Conservation (phyloP, 805 yeast species). For the Wickerhamiella siamensis region DNA sequence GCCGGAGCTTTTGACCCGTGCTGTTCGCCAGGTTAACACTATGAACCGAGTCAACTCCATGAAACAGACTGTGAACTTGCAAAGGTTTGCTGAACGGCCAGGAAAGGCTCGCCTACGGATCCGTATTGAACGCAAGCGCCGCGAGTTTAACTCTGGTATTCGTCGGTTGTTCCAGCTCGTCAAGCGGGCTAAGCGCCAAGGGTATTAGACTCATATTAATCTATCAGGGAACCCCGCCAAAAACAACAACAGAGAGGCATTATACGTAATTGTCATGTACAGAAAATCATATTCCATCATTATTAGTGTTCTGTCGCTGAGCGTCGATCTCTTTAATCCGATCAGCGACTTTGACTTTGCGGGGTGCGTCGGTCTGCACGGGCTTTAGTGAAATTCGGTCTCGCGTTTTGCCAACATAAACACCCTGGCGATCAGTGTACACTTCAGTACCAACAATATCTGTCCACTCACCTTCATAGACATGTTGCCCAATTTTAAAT, state of each 20-base stretch:
- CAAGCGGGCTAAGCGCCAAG: slow-evolving; percentile 18
- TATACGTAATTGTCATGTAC: background rate
- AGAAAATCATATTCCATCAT: no score
- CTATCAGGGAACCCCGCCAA: background rate
- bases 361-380: slow-evolving; percentile 12
- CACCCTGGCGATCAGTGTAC: slow-evolving; percentile 23
- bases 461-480: slow-evolving; percentile 67
- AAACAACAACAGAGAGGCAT: background rate
- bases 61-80: slow-evolving; percentile 18
- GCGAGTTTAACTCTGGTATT: slow-evolving; percentile 24
- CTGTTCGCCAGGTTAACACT: slow-evolving; percentile 18
- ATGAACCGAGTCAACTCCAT: slow-evolving; percentile 21
- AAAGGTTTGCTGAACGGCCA: slow-evolving; percentile 24
- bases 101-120: slow-evolving; percentile 23
- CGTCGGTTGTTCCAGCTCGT: slow-evolving; percentile 24
- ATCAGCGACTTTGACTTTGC: slow-evolving; percentile 2
- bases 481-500: slow-evolving; percentile 40
- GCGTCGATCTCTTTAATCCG: slow-evolving; percentile 7
- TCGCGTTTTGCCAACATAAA: slow-evolving; percentile 18
- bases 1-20: slow-evolving; percentile 15
- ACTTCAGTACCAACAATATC: slow-evolving; percentile 66
- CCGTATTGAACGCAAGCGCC: slow-evolving; percentile 20
- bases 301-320: no score
- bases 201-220: background rate
- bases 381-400: slow-evolving; percentile 18